Conservation (phyloP, 2,329 filamentous ascomycete species). For the Thelonectria olida region DNA sequence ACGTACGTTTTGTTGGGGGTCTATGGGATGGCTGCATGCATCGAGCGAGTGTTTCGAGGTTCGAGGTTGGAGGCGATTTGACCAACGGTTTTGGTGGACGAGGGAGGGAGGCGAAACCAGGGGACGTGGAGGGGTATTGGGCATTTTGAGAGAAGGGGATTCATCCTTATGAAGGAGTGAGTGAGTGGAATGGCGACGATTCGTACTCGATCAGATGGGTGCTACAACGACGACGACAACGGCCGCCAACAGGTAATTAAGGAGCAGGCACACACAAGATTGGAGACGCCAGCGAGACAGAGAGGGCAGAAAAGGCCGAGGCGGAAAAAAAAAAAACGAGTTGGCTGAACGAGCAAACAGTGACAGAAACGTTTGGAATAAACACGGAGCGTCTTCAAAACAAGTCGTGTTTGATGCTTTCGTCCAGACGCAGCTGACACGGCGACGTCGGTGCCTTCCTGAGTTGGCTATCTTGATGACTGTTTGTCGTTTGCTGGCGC, state of each 20-base stretch:
- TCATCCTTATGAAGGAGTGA: background rate
- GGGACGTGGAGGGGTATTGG: constrained; percentile 14
- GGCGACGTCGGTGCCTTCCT: no score
- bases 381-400: background rate
- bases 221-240: background rate
- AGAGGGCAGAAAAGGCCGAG: background rate
- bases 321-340: background rate
- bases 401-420: constrained; percentile 11
- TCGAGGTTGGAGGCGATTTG: constrained; percentile 9
- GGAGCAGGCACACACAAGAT: background rate
- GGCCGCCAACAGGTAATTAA: no score
- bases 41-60: background rate
- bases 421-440: no score
- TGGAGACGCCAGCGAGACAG: no score
- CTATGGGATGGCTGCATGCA: constrained; percentile 13
- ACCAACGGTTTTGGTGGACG: constrained; percentile 6
- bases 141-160: constrained; percentile 13
- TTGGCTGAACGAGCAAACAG: no score
- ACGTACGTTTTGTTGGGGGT: no score
- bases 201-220: background rate
- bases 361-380: constrained; percentile 15
- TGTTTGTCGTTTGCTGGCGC: background rate
- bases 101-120: constrained; percentile 21
- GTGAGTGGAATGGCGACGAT: constrained; percentile 19
- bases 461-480: no score